phyloP scores from a whole-genome alignment of 441 rosid genomes.

The Metrosideros polymorpha region DNA sequence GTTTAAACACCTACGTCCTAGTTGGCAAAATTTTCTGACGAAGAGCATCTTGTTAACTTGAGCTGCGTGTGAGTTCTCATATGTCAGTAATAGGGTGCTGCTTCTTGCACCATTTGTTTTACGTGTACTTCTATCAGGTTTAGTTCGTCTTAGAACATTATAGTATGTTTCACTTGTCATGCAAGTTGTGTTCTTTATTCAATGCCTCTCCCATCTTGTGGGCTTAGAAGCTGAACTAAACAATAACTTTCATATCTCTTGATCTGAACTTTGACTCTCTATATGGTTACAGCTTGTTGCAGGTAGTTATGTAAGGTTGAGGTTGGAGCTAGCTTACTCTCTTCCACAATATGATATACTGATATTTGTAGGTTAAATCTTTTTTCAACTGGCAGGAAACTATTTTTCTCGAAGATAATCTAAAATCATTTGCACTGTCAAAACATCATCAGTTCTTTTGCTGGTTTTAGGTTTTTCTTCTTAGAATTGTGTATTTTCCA shows the following conservation, averaged over 20 bases:
- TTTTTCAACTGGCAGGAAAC: background rate
- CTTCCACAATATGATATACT: background rate
- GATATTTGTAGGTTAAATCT: background rate
- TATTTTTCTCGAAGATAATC: background rate
- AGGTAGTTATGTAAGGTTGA: background rate
- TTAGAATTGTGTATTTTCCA: background rate
- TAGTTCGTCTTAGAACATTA: background rate
- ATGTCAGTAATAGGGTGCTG: background rate
- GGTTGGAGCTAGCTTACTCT: background rate
- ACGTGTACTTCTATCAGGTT: background rate
- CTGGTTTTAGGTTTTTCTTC: background rate
- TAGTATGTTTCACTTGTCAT: background rate
- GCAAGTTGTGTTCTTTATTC: background rate
- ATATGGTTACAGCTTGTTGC: background rate
- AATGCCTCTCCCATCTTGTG: background rate
- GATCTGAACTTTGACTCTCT: background rate
- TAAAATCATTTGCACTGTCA: background rate
- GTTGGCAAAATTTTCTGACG: background rate
- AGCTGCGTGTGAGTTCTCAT: background rate
- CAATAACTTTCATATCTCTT: background rate
- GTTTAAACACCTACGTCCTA: background rate
- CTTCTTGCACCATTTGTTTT: background rate
- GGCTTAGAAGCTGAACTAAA: background rate
- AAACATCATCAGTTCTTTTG: background rate
- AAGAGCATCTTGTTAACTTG: background rate